These are phyloP conservation scores for Lumnitzera littorea DNA, from an alignment of 345 rosid genomes.

Conservation along the genomic window DNA sequence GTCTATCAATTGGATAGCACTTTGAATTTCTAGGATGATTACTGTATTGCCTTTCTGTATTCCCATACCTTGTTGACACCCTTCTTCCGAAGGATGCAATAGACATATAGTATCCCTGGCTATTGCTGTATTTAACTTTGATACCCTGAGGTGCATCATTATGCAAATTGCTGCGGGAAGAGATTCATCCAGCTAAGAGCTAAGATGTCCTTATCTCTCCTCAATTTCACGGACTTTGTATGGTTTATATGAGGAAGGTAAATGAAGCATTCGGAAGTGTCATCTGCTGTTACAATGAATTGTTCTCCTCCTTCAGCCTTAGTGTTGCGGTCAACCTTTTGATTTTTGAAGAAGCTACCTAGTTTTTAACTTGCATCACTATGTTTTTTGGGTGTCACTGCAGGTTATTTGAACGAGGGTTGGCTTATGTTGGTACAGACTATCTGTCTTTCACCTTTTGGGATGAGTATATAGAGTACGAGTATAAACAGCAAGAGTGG, in stretches of 20 bases:
- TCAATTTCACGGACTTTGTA: conserved; percentile 64
- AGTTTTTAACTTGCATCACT: no score
- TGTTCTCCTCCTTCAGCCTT: conserved; percentile 54
- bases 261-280: conserved; percentile 78
- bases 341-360: no score
- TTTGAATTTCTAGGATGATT: conserved; percentile 20
- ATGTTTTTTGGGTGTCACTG: conserved; percentile 10
- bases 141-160: conserved; percentile 73
- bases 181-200: conserved; percentile 82
- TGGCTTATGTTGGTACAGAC: conserved; percentile 88
- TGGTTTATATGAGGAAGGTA: conserved; percentile 90
- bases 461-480: conserved; percentile 95
- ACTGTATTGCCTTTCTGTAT: conserved; percentile 15
- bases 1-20: conserved; percentile 17
- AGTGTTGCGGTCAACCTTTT: conserved; percentile 27
- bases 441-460: conserved; percentile 73
- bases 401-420: conserved; percentile 91
- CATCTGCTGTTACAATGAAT: conserved; percentile 67
- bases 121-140: conserved; percentile 42
- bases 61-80: conserved; percentile 13
- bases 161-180: conserved; percentile 90
- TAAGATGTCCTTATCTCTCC: conserved; percentile 88
- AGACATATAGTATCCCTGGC: conserved; percentile 32
- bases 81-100: conserved; percentile 25
- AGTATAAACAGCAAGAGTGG: conserved; percentile 89